Evolutionary conservation across 2,329 filamentous ascomycete species (phyloP), one percentile per base, ranked within the genome.

Genomic region (Ophiostoma perfectum): DNA sequence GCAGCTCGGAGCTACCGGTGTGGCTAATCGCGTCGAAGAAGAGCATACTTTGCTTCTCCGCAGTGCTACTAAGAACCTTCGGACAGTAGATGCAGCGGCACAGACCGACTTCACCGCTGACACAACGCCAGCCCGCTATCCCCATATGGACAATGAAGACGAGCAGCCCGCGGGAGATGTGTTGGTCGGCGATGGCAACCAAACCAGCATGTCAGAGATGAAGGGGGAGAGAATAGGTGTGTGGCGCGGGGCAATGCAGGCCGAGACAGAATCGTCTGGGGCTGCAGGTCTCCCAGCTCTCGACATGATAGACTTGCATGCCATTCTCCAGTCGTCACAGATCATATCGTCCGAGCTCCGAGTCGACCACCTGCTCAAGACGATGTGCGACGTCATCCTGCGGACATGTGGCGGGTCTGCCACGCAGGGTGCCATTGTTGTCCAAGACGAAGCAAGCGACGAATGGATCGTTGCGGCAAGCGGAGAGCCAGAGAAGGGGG

Each of bases 261-360:
- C 83, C 5, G 86, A 87, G 71, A 81, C 84, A 27, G 70, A 71
- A 4, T 9, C 42, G 4, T 27, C 64, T 1, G 71, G 69, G 1
- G 85, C 84, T 2, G 85, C 81, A 47, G 88, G 88, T 11, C 81
- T 93, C 70, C 89, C 90, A 55, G 88, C 90, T 41, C 83, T 94
- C 67, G 91, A 94, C 78, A 93, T 94, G 88, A 88, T 94, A 74
- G 91, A 93, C 76, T 78, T 93, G 70, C 88, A 91, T 58, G 89
- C 89, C 38, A 93, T 94, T 69, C 81, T 94, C 14, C 88, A 91
- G 73, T 91, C 89, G 2, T 92, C 89, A 9, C 91, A 93, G 75
- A 85, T 93, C 60, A 88, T 94, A 60, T 93, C 90, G 4, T 93
- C 90, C 16, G 89, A 93, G 66, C 78, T 94, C 11, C 85, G 90